These are phyloP conservation scores for Sungouiella thailandica DNA, from an alignment of 805 yeast species.

Conservation along the genomic window DNA sequence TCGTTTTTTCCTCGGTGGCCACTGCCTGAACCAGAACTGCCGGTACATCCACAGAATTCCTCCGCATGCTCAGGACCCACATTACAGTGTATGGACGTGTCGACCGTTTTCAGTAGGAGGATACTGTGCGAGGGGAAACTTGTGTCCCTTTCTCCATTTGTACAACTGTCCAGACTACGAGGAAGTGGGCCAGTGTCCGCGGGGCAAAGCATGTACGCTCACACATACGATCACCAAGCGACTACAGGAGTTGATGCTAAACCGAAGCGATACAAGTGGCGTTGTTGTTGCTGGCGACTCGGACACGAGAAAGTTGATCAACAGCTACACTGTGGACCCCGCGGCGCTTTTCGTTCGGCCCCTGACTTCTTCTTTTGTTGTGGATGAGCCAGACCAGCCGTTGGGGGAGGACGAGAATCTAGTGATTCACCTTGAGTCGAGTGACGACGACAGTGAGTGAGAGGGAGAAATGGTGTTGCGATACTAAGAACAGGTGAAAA, in stretches of 20 bases:
- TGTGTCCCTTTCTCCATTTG: conserved; percentile 53
- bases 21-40: conserved; percentile 45
- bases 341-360: conserved; percentile 15
- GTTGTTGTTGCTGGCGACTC: conserved; percentile 16
- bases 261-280: conserved; percentile 14
- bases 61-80: conserved; percentile 41
- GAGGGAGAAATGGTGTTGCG: too few relatives aligned
- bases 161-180: conserved; percentile 70
- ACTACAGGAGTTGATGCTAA: conserved; percentile 22
- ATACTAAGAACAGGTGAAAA: too few relatives aligned
- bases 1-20: conserved; percentile 20
- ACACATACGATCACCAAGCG: conserved; percentile 37
- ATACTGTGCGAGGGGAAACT: conserved; percentile 57
- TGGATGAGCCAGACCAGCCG: conserved; percentile 6
- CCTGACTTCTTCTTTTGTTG: neutral
- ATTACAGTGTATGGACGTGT: conserved; percentile 46
- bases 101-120: conserved; percentile 66
- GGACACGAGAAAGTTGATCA: conserved; percentile 14
- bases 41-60: conserved; percentile 43
- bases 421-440: conserved; percentile 4
- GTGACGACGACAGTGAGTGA: conserved; percentile 5
- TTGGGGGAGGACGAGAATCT: conserved; percentile 13
- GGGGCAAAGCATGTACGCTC: conserved; percentile 49
- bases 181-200: conserved; percentile 54
- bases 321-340: conserved; percentile 34